Evolutionary conservation across 805 yeast species (phyloP).

Genomic region (Schizosaccharomyces pombe): DNA sequence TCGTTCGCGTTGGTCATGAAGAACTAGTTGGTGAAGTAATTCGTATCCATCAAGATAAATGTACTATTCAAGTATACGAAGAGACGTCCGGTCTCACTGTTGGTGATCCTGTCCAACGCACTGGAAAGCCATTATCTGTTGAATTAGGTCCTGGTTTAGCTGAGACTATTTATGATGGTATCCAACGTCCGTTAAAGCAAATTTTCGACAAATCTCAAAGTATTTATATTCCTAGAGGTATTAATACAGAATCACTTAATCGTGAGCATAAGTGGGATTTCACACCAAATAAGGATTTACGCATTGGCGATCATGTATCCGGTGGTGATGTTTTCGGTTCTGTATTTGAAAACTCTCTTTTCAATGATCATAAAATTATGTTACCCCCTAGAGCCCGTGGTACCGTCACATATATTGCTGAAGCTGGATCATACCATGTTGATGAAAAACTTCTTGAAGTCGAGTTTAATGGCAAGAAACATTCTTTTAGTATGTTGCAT

Average conservation of each 20-base stretch:
- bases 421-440: conserved; percentile 71
- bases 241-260: conserved; percentile 82
- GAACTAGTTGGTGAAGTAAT: conserved; percentile 94
- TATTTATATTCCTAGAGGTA: conserved; percentile 96
- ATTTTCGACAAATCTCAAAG: conserved; percentile 72
- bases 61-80: conserved; percentile 95
- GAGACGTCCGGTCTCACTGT: conserved; percentile 98
- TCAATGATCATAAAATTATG: conserved; percentile 78
- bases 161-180: conserved; percentile 98
- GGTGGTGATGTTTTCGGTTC: conserved; percentile 96
- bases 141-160: conserved; percentile 97
- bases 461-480: conserved; percentile 74
- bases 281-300: conserved; percentile 41
- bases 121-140: conserved; percentile 96
- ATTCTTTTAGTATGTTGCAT: conserved; percentile 78
- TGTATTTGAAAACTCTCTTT: conserved; percentile 77
- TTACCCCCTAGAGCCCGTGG: conserved; percentile 98
- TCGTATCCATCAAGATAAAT: conserved; percentile 87
- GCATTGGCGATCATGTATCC: conserved; percentile 89
- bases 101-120: conserved; percentile 94
- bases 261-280: conserved; percentile 69
- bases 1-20: conserved; percentile 79
- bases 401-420: conserved; percentile 74
- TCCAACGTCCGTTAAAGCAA: conserved; percentile 92
- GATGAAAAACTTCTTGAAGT: conserved; percentile 80